phyloP scores from a whole-genome alignment of 2,329 filamentous ascomycete genomes.

The Cladophialophora immunda region DNA sequence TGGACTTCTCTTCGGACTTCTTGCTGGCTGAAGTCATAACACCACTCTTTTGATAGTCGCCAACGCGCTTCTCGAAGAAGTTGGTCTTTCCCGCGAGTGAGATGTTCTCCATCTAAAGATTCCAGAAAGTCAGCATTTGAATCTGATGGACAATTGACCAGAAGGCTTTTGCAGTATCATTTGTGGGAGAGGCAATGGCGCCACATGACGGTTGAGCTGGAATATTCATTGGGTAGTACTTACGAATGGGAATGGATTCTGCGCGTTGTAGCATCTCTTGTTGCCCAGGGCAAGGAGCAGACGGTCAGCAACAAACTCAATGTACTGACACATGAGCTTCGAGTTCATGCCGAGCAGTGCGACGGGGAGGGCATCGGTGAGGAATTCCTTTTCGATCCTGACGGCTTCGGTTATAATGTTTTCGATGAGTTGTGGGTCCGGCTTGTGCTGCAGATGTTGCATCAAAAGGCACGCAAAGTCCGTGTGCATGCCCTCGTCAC shows the following conservation, averaged over 20 bases:
- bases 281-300: slow-evolving; percentile 93
- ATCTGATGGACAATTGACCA: neutral
- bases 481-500: slow-evolving; percentile 98
- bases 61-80: slow-evolving; percentile 99
- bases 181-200: neutral
- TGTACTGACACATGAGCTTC: slow-evolving; percentile 98
- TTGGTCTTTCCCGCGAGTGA: slow-evolving; percentile 99
- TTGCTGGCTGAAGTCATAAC: slow-evolving; percentile 89
- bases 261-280: slow-evolving; percentile 88
- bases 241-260: slow-evolving; percentile 95
- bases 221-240: neutral
- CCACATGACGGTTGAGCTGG: neutral
- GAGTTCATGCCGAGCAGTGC: slow-evolving; percentile 97
- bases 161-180: too few species aligned
- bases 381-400: slow-evolving; percentile 93
- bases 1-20: slow-evolving; percentile 70
- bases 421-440: slow-evolving; percentile 79
- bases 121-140: slow-evolving; percentile 4
- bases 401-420: slow-evolving; percentile 95
- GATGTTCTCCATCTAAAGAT: slow-evolving; percentile 87
- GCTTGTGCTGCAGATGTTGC: slow-evolving; percentile 95
- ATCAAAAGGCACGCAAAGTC: slow-evolving; percentile 98
- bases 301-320: slow-evolving; percentile 98
- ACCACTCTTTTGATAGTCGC: slow-evolving; percentile 99
- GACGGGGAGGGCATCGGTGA: slow-evolving; percentile 92